These are phyloP conservation scores for Nothomitra cinnamomea DNA, from an alignment of 2,329 filamentous ascomycete genomes.

Conservation along the genomic window DNA sequence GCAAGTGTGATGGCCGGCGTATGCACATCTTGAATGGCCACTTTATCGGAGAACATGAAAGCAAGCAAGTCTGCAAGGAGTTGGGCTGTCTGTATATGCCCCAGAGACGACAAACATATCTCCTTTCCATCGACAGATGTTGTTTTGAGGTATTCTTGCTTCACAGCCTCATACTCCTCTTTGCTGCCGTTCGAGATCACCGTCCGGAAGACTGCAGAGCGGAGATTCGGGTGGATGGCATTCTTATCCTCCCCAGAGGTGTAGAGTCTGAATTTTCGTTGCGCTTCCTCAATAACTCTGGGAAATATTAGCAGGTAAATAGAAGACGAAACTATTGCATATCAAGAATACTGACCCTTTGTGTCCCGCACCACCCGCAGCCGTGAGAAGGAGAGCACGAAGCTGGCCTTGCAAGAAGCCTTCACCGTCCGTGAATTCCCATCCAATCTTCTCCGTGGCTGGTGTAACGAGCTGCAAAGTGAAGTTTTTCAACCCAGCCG, in stretches of 20 bases:
- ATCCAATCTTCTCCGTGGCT: slow-evolving; percentile 65
- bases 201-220: slow-evolving; percentile 63
- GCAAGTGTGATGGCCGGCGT: slow-evolving; percentile 58
- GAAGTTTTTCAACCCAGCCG: slow-evolving; percentile 60
- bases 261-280: slow-evolving; percentile 68
- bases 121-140: slow-evolving; percentile 84
- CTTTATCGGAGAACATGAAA: slow-evolving; percentile 68
- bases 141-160: slow-evolving; percentile 69
- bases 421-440: slow-evolving; percentile 64
- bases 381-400: slow-evolving; percentile 61
- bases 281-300: slow-evolving; percentile 54
- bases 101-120: slow-evolving; percentile 60
- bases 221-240: slow-evolving; percentile 66
- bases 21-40: slow-evolving; percentile 77
- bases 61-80: slow-evolving; percentile 51
- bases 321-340: slow-evolving; percentile 1
- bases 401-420: slow-evolving; percentile 70
- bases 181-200: slow-evolving; percentile 56
- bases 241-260: slow-evolving; percentile 44
- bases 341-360: slow-evolving; percentile 39
- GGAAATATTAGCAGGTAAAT: slow-evolving; percentile 8
- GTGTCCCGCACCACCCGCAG: slow-evolving; percentile 62
- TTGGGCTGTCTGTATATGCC: slow-evolving; percentile 49
- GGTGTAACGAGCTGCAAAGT: slow-evolving; percentile 58
- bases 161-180: slow-evolving; percentile 55